A percentile compares a stretch with the other conserved stretches of the same genome.
Evolutionary conservation across 2,329 filamentous ascomycete genomes (phyloP).

Genomic region (Pseudocercospora pini-densiflorae): DNA sequence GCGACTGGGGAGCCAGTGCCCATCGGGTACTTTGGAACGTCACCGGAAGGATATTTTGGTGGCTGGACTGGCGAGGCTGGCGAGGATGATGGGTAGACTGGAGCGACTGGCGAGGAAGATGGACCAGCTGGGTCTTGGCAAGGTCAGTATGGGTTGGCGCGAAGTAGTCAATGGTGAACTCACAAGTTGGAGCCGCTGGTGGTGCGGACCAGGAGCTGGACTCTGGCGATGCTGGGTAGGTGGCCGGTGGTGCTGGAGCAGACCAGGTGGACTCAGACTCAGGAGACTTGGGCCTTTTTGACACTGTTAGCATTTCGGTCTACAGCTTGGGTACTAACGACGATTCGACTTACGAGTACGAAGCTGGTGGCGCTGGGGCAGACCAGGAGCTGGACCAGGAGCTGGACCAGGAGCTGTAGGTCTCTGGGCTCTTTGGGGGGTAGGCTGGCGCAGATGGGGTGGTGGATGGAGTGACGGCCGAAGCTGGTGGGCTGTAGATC

Average conservation of each 20-base stretch:
- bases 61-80: background rate
- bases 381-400: background rate
- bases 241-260: background rate
- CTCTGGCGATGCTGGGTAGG: background rate
- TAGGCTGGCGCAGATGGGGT: background rate
- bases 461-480: slow-evolving; percentile 6
- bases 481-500: slow-evolving; percentile 11
- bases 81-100: background rate
- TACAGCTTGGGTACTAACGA: background rate
- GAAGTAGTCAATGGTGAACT: background rate
- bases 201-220: background rate
- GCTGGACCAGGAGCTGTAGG: no score
- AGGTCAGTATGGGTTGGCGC: background rate
- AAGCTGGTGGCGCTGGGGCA: slow-evolving; percentile 6
- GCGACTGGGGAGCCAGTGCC: slow-evolving; percentile 16
- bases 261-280: background rate
- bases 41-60: background rate
- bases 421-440: slow-evolving; percentile 9
- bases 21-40: background rate
- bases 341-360: background rate
- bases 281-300: background rate
- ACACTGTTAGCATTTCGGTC: background rate
- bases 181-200: background rate
- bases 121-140: background rate
- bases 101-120: background rate